Evolutionary conservation across 2,329 filamentous ascomycete species (phyloP).

Genomic region (Albophoma yamanashiensis): DNA sequence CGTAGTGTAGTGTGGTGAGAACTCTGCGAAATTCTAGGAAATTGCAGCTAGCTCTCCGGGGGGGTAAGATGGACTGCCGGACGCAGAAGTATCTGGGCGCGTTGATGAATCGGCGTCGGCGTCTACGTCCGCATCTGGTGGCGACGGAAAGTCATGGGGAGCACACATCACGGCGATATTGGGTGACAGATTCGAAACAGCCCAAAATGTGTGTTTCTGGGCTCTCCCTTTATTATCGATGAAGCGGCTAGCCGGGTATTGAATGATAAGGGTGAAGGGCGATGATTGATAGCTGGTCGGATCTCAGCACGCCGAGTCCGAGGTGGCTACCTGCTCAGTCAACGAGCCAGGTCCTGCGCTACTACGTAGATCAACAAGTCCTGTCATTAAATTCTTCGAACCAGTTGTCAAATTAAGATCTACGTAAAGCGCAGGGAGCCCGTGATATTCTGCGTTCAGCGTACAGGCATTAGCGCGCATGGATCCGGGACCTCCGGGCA

Average conservation of each 20-base stretch:
- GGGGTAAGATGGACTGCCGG: slow-evolving; percentile 6
- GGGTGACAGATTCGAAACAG: too few relatives aligned
- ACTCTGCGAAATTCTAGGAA: slow-evolving; percentile 16
- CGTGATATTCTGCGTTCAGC: too few relatives aligned
- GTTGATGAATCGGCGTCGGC: neutral
- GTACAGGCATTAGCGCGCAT: neutral
- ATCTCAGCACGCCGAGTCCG: neutral
- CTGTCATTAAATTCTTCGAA: neutral
- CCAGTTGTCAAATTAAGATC: neutral
- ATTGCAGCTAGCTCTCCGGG: slow-evolving; percentile 13
- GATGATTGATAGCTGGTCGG: neutral
- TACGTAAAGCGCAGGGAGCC: too few relatives aligned
- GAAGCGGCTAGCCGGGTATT: too few relatives aligned
- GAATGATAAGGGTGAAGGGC: neutral
- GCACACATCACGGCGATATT: neutral
- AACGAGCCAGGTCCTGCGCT: neutral
- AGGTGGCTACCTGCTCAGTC: neutral
- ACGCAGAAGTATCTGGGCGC: neutral
- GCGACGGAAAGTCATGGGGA: neutral
- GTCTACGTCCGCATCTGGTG: too few relatives aligned
- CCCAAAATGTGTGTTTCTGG: too few relatives aligned
- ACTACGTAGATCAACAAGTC: neutral
- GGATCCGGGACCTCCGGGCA: neutral
- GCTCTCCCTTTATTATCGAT: too few relatives aligned
- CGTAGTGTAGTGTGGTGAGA: slow-evolving; percentile 18